Percentiles rank a stretch among this genome's conserved stretches.
phyloP scores from a whole-genome alignment of 208 protist genomes.

The Entamoeba invadens region DNA sequence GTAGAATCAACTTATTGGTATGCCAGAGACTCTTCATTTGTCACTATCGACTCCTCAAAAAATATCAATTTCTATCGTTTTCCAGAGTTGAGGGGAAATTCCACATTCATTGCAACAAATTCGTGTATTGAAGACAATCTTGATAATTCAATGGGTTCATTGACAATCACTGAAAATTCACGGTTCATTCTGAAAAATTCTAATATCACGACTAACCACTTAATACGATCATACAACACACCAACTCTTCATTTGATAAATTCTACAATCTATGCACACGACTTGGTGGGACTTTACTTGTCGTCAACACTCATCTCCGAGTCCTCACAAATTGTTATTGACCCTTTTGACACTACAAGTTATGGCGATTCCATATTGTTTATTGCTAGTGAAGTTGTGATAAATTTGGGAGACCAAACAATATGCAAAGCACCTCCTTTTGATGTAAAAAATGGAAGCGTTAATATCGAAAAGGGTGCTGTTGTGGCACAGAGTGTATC shows the following conservation, averaged over 20 bases:
- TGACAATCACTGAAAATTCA: too few species aligned
- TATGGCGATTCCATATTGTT: background rate
- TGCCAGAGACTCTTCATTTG: too few species aligned
- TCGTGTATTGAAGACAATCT: too few species aligned
- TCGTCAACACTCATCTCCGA: background rate
- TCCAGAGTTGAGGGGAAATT: too few species aligned
- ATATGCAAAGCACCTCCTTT: background rate
- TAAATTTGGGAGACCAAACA: background rate
- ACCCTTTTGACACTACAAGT: too few species aligned
- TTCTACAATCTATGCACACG: background rate
- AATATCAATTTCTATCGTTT: too few species aligned
- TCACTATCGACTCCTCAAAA: too few species aligned
- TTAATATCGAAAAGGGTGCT: background rate
- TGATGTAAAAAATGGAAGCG: background rate
- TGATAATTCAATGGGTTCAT: too few species aligned
- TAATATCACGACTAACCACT: background rate
- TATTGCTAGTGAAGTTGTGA: background rate
- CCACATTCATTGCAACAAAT: too few species aligned
- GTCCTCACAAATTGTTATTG: background rate
- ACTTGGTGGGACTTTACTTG: background rate
- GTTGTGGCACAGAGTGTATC: background rate
- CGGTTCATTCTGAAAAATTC: background rate
- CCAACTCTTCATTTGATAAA: background rate
- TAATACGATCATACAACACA: background rate
- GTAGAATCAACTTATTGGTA: too few species aligned